Evolutionary conservation across 176 grass and related monocot species (phyloP).

Genomic region (Musa beccarii): DNA sequence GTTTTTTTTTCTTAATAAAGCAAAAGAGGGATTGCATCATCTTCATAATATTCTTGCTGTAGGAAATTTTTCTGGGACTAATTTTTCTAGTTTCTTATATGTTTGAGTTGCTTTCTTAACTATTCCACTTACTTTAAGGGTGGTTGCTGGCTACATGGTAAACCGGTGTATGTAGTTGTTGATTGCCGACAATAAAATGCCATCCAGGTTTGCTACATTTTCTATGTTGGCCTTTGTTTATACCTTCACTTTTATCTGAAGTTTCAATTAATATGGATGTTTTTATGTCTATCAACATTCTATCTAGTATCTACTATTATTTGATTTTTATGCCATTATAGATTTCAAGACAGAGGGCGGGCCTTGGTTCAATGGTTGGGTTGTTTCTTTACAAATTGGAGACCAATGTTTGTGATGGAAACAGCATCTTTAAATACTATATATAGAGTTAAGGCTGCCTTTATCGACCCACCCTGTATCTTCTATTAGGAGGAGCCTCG

Average conservation of each 20-base stretch:
- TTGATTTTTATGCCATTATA: too few relatives aligned
- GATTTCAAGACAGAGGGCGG: too few relatives aligned
- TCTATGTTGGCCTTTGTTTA: background rate
- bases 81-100: background rate
- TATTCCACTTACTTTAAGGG: constrained; percentile 28
- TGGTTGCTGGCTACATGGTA: constrained; percentile 64
- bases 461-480: too few relatives aligned
- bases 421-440: too few relatives aligned
- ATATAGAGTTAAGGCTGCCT: too few relatives aligned
- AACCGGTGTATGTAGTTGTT: constrained; percentile 64
- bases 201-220: constrained; percentile 14
- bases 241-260: background rate
- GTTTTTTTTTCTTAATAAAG: too few relatives aligned
- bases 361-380: too few relatives aligned
- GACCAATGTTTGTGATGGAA: too few relatives aligned
- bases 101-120: background rate
- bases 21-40: too few relatives aligned
- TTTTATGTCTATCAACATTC: background rate
- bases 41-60: background rate
- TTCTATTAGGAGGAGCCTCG: too few relatives aligned
- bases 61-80: background rate
- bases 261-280: background rate
- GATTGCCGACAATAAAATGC: constrained; percentile 61
- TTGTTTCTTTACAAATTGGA: too few relatives aligned
- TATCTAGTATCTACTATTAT: too few relatives aligned